phyloP scores from a whole-genome alignment of 225 moss, liverwort and hornwort species.

The Sphagnum tenellum region DNA sequence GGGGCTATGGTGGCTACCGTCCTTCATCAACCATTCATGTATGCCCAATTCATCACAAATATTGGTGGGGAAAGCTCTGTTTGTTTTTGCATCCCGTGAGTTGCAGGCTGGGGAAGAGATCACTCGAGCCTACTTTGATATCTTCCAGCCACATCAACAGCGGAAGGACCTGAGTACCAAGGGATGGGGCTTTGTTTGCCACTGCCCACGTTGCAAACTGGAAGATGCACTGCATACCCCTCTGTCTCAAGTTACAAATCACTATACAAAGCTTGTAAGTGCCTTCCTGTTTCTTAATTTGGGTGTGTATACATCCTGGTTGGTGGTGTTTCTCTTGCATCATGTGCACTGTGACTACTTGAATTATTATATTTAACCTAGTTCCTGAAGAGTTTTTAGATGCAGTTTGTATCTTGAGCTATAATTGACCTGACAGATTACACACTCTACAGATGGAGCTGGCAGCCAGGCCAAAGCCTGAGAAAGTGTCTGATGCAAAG shows the following conservation, averaged over 20 bases:
- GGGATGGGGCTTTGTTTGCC: slow-evolving; percentile 72
- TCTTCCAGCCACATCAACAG: slow-evolving; percentile 75
- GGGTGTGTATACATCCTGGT: too few species aligned
- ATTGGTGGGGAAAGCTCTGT: slow-evolving; percentile 63
- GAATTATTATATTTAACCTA: too few species aligned
- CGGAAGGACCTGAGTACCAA: slow-evolving; percentile 61
- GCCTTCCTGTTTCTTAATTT: background rate
- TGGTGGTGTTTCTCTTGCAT: too few species aligned
- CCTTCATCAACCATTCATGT: slow-evolving; percentile 89
- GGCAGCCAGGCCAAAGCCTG: slow-evolving; percentile 28
- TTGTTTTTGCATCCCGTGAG: slow-evolving; percentile 75
- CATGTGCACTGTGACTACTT: too few species aligned
- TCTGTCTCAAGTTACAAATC: slow-evolving; percentile 32
- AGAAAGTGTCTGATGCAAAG: slow-evolving; percentile 29
- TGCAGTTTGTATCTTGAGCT: too few species aligned
- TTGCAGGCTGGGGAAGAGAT: slow-evolving; percentile 71
- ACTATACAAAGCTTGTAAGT: slow-evolving; percentile 46
- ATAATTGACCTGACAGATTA: too few species aligned
- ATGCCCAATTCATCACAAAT: slow-evolving; percentile 68
- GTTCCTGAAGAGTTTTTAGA: too few species aligned
- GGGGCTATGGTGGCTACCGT: slow-evolving; percentile 81
- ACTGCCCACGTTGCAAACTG: slow-evolving; percentile 66
- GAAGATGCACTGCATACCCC: slow-evolving; percentile 33
- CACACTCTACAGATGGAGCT: slow-evolving; percentile 31
- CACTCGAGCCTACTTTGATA: slow-evolving; percentile 65